A percentile compares a stretch with the other conserved stretches of the same genome.
phyloP scores from a whole-genome alignment of 345 rosid genomes.

The Acer campestre region DNA sequence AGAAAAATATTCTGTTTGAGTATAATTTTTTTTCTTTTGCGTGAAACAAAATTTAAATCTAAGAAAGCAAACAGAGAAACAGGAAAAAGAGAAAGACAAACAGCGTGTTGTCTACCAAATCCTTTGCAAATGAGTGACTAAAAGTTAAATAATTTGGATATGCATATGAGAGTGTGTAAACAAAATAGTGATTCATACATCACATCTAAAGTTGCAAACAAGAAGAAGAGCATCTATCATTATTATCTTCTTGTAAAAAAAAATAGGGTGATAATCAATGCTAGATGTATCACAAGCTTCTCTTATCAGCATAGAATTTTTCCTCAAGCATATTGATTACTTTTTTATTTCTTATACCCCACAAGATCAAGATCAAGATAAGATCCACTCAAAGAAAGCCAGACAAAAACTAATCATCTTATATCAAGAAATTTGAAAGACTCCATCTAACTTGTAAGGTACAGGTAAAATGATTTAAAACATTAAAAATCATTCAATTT shows the following conservation, averaged over 20 bases:
- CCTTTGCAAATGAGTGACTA: not conserved
- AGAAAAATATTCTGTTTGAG: not conserved
- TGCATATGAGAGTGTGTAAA: too few relatives aligned
- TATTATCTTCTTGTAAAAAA: too few relatives aligned
- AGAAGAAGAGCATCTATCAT: too few relatives aligned
- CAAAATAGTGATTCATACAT: too few relatives aligned
- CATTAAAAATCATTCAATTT: too few relatives aligned
- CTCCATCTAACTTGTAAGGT: not conserved
- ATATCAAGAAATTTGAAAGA: not conserved
- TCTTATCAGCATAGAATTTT: not conserved
- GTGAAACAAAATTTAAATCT: not conserved
- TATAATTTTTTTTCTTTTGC: too few relatives aligned
- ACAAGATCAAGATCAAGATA: not conserved
- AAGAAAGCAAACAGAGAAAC: not conserved
- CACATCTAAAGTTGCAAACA: too few relatives aligned
- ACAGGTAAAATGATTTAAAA: not conserved
- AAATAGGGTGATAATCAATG: too few relatives aligned
- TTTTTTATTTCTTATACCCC: not conserved
- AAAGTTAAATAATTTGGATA: too few relatives aligned
- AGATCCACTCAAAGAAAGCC: not conserved
- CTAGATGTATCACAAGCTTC: not conserved
- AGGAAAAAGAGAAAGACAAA: not conserved
- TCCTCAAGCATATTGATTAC: not conserved
- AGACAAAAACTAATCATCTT: not conserved
- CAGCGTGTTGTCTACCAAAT: not conserved